Percentiles rank a stretch among this genome's conserved stretches.
phyloP scores from a whole-genome alignment of 345 rosid species.

The Dipteronia dyeriana region DNA sequence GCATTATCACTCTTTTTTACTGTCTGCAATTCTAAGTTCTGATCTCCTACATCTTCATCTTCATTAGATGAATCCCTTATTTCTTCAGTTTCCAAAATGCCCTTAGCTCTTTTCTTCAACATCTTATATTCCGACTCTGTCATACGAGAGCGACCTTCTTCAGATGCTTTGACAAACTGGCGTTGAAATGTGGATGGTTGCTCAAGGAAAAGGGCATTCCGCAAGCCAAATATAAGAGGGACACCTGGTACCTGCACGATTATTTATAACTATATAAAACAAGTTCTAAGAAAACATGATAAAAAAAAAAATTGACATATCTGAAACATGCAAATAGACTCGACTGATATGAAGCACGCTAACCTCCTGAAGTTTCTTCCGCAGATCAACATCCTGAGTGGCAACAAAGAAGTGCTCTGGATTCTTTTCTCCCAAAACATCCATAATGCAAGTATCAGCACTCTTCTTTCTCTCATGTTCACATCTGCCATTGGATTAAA shows the following conservation, averaged over 20 bases:
- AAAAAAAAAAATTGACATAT: background rate
- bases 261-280: background rate
- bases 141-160: constrained; percentile 59
- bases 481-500: constrained; percentile 50
- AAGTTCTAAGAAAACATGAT: background rate
- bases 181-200: constrained; percentile 77
- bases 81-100: constrained; percentile 34
- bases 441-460: constrained; percentile 71
- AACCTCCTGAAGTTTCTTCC: constrained; percentile 73
- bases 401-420: constrained; percentile 83
- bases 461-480: constrained; percentile 62
- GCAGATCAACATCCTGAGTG: constrained; percentile 75
- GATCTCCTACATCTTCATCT: constrained; percentile 36
- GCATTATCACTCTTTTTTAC: constrained; percentile 23
- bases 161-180: constrained; percentile 55
- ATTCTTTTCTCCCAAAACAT: constrained; percentile 61
- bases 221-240: constrained; percentile 75
- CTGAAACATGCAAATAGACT: background rate
- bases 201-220: constrained; percentile 76
- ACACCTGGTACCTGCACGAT: constrained; percentile 67
- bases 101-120: constrained; percentile 43
- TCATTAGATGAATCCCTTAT: constrained; percentile 30
- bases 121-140: constrained; percentile 46
- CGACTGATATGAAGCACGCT: background rate
- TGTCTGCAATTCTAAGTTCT: constrained; percentile 24